phyloP scores from a whole-genome alignment of 176 grass and related monocot genomes.

The Phyllostachys edulis region DNA sequence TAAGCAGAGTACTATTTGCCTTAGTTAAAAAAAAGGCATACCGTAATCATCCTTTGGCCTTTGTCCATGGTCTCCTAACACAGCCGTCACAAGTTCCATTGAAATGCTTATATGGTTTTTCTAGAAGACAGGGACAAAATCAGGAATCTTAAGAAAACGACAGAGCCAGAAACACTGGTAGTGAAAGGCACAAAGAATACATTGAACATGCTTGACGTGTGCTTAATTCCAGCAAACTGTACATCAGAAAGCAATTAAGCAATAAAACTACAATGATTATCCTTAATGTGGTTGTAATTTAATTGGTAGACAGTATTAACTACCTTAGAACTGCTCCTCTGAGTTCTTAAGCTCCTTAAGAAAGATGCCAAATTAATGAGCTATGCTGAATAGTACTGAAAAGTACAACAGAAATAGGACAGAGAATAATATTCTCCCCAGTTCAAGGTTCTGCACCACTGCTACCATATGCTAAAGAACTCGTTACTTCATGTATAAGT shows the following conservation, averaged over 20 bases:
- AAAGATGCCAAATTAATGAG: background rate
- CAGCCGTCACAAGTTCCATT: slow-evolving; percentile 98
- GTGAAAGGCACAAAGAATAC: slow-evolving; percentile 21
- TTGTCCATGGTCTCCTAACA: slow-evolving; percentile 95
- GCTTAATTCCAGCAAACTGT: slow-evolving; percentile 1
- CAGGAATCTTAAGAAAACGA: slow-evolving; percentile 7
- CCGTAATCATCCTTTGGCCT: slow-evolving; percentile 98
- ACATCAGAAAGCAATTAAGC: background rate
- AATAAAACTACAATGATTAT: background rate
- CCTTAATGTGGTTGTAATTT: background rate
- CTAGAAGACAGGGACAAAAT: slow-evolving; percentile 39
- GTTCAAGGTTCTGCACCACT: background rate
- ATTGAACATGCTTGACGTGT: slow-evolving; percentile 13
- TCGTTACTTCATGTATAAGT: background rate
- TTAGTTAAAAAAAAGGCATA: slow-evolving; percentile 35
- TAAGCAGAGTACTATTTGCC: slow-evolving; percentile 7
- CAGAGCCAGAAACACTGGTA: background rate
- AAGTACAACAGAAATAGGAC: background rate
- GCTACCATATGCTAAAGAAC: background rate
- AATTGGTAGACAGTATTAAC: background rate
- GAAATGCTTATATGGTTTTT: slow-evolving; percentile 85
- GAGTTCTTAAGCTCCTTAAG: background rate
- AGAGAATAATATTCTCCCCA: background rate
- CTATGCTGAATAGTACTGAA: background rate
- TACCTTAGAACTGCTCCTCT: background rate